Base-by-base conservation (phyloP, 2,329 filamentous ascomycete genomes). In the Gyromitra esculenta region DNA sequence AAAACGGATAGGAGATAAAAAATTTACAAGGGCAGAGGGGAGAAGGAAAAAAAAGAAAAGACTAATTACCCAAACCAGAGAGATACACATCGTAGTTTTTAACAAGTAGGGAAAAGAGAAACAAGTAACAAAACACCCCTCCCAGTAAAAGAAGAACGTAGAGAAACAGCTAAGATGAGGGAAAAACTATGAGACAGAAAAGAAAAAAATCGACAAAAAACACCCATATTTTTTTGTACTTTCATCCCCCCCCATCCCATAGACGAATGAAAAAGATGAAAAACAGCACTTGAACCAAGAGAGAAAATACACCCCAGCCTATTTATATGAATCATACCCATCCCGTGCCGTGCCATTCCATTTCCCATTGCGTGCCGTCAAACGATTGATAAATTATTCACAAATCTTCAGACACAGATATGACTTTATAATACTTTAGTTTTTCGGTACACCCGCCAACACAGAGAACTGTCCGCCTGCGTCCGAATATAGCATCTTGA, bases 381-480 rank as follows among this genome's bases (percentile, higher is more conserved):
- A 60, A 41, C 5, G 41, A 60, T 41, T 43, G 57, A 60, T 57
- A 60, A 8, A 60, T 60, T 60, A 60, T 60, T 37, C 57, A 41
- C 57, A 43, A 31, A 57, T 57, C 37, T 54, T n/a, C 11, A 39
- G 25, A 57, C 25, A n/a, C 54, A 37, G 31, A 37, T 13, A 39
- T 57, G 50, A 54, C 50, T 31, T 54, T 39, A 39, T 15, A n/a
- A 57, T 13, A 57, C 5, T 56, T 70, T 70, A 69, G 25, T 39
- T 45, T 56, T 57, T 50, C 8, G 79, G 80, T 1, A 78, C 82
- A 68, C 87, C 87, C 8, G 87, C 86, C n/a, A 92, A 81, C 31
- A 92, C 84, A 0, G 90, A 91, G 83, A 89, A 97, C 82, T 97
- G 94, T 4, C 94, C 94, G 79, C 95, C 94, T n/a, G 91, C 91